Evolutionary conservation across 1,139 yeast genomes (phyloP), one percentile per base, ranked within the genome.

Genomic region (Schwanniomyces etchellsii): DNA sequence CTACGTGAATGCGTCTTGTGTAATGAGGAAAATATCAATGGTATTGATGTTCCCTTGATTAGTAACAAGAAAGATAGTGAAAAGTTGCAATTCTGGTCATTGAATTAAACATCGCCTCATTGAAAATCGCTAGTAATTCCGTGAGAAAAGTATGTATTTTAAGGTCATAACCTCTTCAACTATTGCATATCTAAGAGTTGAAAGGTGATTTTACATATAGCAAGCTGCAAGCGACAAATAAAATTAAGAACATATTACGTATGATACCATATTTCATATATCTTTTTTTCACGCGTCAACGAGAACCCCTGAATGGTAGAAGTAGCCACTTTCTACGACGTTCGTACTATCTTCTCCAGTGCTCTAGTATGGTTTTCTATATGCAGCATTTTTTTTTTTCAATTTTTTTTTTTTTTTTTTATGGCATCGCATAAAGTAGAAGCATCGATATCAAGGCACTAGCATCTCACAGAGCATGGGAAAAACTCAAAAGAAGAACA

Each of bases 401-500:
- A 9, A 9, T 18, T 18, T 18, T 18, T 18, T 18, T 18, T 18
- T 18, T 18, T 18, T 18, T 18, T 18, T 18, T 18, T 18, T 18
- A 9, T 18, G 9, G n/a, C n/a, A n/a, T n/a, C n/a, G n/a, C n/a
- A n/a, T n/a, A n/a, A n/a, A n/a, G n/a, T n/a, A n/a, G n/a, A n/a
- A n/a, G n/a, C n/a, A n/a, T n/a, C n/a, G n/a, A n/a, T n/a, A n/a
- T n/a, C n/a, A n/a, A n/a, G n/a, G n/a, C n/a, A n/a, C n/a, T n/a
- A n/a, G n/a, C n/a, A n/a, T n/a, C n/a, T n/a, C n/a, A n/a, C n/a
- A n/a, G n/a, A 35, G 25, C 27, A 82, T 83, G 94, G 97, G 96
- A 61, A 88, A 81, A 61, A 79, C 91, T 28, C 96, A 91, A 54
- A 91, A 91, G 77, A 91, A 91, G 65, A 82, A 85, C 57, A 86